phyloP scores from a whole-genome alignment of 805 yeast genomes.

The Ogataea neopini region DNA sequence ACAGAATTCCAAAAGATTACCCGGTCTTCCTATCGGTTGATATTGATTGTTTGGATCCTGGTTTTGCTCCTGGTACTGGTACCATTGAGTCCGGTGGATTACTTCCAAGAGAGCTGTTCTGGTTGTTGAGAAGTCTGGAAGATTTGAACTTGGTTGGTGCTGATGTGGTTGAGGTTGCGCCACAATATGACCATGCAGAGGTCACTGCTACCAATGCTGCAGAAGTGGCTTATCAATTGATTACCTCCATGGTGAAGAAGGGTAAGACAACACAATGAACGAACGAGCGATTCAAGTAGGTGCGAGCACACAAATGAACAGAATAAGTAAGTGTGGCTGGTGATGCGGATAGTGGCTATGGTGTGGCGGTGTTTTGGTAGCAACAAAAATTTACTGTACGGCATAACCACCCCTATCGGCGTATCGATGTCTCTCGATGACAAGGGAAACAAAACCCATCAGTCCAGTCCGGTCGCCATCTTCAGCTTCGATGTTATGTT shows the following conservation, averaged over 20 bases:
- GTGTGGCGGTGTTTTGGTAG: no score
- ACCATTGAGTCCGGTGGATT: conserved; percentile 63
- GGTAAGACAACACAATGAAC: conserved; percentile 20
- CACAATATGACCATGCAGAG: conserved; percentile 64
- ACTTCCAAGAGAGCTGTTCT: conserved; percentile 54
- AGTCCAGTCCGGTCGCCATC: no score
- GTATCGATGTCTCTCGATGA: no score
- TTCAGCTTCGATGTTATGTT: no score
- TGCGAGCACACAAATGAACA: no score
- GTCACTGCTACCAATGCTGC: conserved; percentile 70
- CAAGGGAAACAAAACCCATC: no score
- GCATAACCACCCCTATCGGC: no score
- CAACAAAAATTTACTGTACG: no score
- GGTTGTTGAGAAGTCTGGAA: conserved; percentile 44
- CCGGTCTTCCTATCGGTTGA: conserved; percentile 83
- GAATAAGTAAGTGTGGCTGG: no score
- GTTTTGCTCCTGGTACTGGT: conserved; percentile 58
- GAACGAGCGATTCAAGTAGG: no score
- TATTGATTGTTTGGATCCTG: conserved; percentile 63
- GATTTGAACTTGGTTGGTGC: conserved; percentile 55
- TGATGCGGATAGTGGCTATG: no score
- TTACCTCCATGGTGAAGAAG: conserved; percentile 74
- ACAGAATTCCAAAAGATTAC: conserved; percentile 56
- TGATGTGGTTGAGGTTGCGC: conserved; percentile 61
- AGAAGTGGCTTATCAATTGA: conserved; percentile 66